Conservation (phyloP, 2,329 filamentous ascomycete species). For the Colletotrichum kahawae region DNA sequence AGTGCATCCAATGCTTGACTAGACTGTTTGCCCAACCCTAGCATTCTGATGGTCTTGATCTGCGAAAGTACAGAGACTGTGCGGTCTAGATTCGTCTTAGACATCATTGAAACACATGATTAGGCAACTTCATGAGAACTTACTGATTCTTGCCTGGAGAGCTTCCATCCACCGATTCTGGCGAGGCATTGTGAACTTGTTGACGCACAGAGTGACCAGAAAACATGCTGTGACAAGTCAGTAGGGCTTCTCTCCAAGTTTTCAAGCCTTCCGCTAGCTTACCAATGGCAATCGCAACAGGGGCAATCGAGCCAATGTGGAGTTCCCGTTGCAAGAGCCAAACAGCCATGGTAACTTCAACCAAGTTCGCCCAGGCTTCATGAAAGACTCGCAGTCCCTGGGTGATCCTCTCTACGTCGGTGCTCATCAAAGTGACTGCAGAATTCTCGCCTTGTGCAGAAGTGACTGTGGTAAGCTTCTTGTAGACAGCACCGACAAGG, state of each 20-base stretch:
- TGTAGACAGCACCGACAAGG: background rate
- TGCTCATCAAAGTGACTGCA: background rate
- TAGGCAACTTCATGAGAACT: background rate
- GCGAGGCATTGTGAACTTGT: background rate
- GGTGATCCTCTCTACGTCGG: background rate
- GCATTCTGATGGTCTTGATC: background rate
- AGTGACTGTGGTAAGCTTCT: background rate
- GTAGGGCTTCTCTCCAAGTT: accelerated
- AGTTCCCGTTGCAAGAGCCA: background rate
- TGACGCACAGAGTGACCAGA: background rate
- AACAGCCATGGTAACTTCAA: background rate
- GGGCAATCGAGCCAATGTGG: background rate
- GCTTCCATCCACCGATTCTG: background rate
- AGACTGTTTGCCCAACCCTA: background rate
- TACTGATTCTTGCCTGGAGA: background rate
- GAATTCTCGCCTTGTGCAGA: background rate
- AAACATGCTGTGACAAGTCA: background rate
- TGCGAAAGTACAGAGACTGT: background rate
- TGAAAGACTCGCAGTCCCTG: background rate
- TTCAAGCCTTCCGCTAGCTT: background rate
- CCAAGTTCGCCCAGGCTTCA: background rate
- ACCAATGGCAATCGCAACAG: background rate
- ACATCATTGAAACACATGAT: background rate
- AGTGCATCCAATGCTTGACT: accelerated
- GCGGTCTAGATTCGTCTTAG: background rate